phyloP scores from a whole-genome alignment of 179 eudicot species.

The Gypsophila paniculata region DNA sequence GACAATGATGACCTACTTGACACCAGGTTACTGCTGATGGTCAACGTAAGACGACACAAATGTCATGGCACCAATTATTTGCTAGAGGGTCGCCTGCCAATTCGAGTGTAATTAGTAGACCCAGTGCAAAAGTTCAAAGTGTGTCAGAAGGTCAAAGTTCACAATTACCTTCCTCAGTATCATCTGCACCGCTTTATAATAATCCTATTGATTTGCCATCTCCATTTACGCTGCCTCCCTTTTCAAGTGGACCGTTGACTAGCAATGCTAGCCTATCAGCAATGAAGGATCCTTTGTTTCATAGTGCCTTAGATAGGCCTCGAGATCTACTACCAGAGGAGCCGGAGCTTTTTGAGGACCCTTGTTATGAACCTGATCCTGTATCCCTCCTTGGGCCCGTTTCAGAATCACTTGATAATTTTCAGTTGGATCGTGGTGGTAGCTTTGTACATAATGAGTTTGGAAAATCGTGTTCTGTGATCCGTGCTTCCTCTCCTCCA shows the following conservation, averaged over 20 bases:
- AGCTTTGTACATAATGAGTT: conserved; percentile 55
- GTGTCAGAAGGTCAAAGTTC: conserved; percentile 53
- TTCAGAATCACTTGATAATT: conserved; percentile 85
- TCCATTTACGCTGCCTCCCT: conserved; percentile 62
- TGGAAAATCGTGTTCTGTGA: conserved; percentile 30
- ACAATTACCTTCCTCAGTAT: conserved; percentile 33
- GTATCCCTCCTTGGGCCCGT: conserved; percentile 92
- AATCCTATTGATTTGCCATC: conserved; percentile 78
- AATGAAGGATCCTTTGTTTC: conserved; percentile 44
- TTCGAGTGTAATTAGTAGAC: conserved; percentile 70
- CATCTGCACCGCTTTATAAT: conserved; percentile 55
- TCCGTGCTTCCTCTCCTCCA: conserved; percentile 38
- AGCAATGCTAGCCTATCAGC: conserved; percentile 20
- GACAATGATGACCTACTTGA: conserved; percentile 16
- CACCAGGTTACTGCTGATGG: conserved; percentile 66
- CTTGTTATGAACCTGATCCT: conserved; percentile 93
- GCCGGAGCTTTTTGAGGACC: conserved; percentile 91
- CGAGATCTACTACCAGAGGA: conserved; percentile 70
- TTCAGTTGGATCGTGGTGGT: conserved; percentile 66
- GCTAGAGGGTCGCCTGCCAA: conserved; percentile 55
- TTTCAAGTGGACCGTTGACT: conserved; percentile 47
- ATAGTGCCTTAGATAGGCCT: conserved; percentile 42
- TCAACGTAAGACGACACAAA: conserved; percentile 59
- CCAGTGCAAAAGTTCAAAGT: conserved; percentile 44
- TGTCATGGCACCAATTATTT: conserved; percentile 92